phyloP scores from a whole-genome alignment of 345 rosid genomes.

The Syzygium grande region DNA sequence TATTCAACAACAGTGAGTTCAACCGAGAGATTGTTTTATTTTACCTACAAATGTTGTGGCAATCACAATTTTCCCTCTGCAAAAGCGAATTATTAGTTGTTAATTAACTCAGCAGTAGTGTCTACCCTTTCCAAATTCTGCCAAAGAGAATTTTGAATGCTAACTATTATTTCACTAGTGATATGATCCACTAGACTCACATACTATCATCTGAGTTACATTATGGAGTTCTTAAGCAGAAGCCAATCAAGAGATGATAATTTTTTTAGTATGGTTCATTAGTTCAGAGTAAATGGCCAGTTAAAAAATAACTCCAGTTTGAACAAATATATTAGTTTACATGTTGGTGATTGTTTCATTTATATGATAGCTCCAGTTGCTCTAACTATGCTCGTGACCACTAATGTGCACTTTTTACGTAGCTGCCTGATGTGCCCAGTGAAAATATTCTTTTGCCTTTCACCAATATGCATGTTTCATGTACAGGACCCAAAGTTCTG shows the following conservation, averaged over 20 bases:
- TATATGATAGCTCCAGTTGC: not conserved
- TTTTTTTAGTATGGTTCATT: not conserved
- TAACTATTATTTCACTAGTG: not conserved
- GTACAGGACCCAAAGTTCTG: constrained; percentile 85
- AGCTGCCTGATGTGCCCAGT: fast-evolving
- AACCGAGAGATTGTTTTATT: not conserved
- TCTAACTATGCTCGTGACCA: not conserved
- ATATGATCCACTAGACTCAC: not conserved
- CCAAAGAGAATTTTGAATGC: not conserved
- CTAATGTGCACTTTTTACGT: not conserved
- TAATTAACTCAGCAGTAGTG: not conserved
- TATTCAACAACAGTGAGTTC: not conserved
- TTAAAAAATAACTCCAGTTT: not conserved
- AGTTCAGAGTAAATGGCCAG: not conserved
- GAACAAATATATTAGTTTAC: not conserved
- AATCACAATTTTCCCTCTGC: not conserved
- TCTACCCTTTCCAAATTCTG: not conserved
- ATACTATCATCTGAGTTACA: not conserved
- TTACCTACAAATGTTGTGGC: not conserved
- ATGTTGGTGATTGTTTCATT: not conserved
- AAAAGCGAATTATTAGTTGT: not conserved
- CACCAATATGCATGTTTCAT: not conserved
- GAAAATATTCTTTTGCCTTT: not conserved
- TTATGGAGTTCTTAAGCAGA: not conserved
- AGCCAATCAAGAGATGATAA: not conserved